Evolutionary conservation across 192 early-diverging fungal genomes (phyloP).

Genomic region (Backusella liffmaniae): DNA sequence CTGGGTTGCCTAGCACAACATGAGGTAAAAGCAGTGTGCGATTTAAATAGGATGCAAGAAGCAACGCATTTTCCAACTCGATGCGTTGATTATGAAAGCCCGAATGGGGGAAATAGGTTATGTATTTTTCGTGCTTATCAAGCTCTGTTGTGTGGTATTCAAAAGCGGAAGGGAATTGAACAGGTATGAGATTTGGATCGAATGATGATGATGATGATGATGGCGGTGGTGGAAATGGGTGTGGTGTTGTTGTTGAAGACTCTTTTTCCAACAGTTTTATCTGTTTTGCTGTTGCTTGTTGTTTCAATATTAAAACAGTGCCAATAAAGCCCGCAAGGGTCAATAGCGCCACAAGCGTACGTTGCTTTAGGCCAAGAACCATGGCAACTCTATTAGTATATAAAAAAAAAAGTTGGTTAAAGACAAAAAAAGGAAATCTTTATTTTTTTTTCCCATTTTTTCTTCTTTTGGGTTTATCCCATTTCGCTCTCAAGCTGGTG

Average conservation of each 20-base stretch:
- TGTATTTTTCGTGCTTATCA: conserved; percentile 27
- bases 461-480: background rate
- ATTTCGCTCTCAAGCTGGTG: background rate
- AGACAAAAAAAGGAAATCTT: background rate
- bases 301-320: background rate
- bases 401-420: too few species aligned
- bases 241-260: too few species aligned
- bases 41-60: conserved; percentile 53
- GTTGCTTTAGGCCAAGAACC: background rate
- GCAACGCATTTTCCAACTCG: conserved; percentile 46
- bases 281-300: background rate
- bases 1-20: conserved; percentile 49
- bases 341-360: background rate
- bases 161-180: conserved; percentile 17
- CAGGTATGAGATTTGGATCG: background rate
- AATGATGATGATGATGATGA: background rate
- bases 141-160: conserved; percentile 7
- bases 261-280: background rate
- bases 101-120: conserved; percentile 40
- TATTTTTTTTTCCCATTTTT: background rate
- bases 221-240: background rate
- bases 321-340: background rate
- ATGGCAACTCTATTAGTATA: background rate
- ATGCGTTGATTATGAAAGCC: conserved; percentile 45
- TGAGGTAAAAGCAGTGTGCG: conserved; percentile 52